A percentile compares a stretch with the other conserved stretches of the same genome.
Evolutionary conservation across 2,329 filamentous ascomycete genomes (phyloP).

Genomic region (Xylaria sp.): DNA sequence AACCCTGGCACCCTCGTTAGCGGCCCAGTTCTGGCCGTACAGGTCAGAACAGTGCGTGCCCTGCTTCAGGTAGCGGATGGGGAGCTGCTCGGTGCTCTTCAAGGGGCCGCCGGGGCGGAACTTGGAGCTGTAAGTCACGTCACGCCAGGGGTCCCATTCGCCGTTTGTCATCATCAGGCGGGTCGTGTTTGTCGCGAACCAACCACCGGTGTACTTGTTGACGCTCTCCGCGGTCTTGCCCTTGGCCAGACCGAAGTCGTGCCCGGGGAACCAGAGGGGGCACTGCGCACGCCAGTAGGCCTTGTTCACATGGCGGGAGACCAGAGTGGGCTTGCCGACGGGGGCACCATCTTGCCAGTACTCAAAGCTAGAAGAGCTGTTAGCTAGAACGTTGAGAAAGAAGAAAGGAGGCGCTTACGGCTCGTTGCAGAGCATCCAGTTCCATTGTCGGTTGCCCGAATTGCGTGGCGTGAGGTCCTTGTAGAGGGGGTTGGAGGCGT

Average conservation of each 20-base stretch:
- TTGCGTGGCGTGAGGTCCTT: slow-evolving; percentile 48
- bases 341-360: slow-evolving; percentile 55
- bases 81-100: slow-evolving; percentile 41
- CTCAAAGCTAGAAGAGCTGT: slow-evolving; percentile 39
- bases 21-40: slow-evolving; percentile 52
- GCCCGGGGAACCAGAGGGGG: slow-evolving; percentile 53
- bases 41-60: slow-evolving; percentile 50
- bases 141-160: slow-evolving; percentile 49
- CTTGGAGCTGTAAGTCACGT: slow-evolving; percentile 45
- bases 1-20: slow-evolving; percentile 55
- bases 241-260: slow-evolving; percentile 41
- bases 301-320: slow-evolving; percentile 46
- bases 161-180: slow-evolving; percentile 49
- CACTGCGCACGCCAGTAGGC: slow-evolving; percentile 51
- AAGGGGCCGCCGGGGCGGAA: slow-evolving; percentile 48
- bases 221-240: slow-evolving; percentile 43
- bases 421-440: slow-evolving; percentile 62
- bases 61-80: slow-evolving; percentile 43
- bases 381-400: neutral
- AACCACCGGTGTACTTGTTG: slow-evolving; percentile 49
- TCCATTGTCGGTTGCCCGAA: slow-evolving; percentile 56
- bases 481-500: slow-evolving; percentile 50
- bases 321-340: slow-evolving; percentile 45
- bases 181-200: slow-evolving; percentile 48
- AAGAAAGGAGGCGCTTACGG: slow-evolving; percentile 29